Evolutionary conservation across 1,139 yeast genomes (phyloP).

Genomic region (Hyphopichia wangnamkhiaoensis): DNA sequence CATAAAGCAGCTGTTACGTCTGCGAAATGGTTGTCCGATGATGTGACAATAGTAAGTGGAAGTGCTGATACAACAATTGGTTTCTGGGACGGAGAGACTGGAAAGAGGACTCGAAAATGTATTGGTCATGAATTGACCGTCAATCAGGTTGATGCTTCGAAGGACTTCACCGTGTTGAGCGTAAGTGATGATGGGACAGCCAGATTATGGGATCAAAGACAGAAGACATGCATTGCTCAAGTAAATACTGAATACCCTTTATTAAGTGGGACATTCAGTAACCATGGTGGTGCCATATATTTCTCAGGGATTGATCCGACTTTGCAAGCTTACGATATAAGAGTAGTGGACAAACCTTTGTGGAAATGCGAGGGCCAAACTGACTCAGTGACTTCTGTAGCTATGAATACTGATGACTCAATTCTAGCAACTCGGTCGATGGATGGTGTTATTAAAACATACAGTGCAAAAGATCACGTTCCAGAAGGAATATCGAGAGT

Average conservation of each 20-base stretch:
- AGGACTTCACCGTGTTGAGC: constrained; percentile 41
- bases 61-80: constrained; percentile 57
- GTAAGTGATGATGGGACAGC: constrained; percentile 69
- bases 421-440: constrained; percentile 56
- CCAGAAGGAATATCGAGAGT: constrained; percentile 40
- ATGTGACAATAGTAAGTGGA: constrained; percentile 35
- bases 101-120: constrained; percentile 54
- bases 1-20: constrained; percentile 56
- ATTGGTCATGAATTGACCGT: constrained; percentile 54
- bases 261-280: constrained; percentile 48
- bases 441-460: constrained; percentile 58
- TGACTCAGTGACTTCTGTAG: constrained; percentile 53
- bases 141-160: constrained; percentile 47
- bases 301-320: constrained; percentile 70
- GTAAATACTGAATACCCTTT: constrained; percentile 57
- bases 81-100: constrained; percentile 58
- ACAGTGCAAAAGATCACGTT: constrained; percentile 51
- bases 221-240: constrained; percentile 39
- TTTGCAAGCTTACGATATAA: constrained; percentile 57
- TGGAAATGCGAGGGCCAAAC: constrained; percentile 51
- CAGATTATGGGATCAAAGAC: constrained; percentile 64
- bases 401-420: constrained; percentile 51
- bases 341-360: constrained; percentile 37
- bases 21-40: constrained; percentile 46
- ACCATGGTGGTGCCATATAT: constrained; percentile 45